Conservation (phyloP, 2,329 filamentous ascomycete species). For the Simplicillium sp. region DNA sequence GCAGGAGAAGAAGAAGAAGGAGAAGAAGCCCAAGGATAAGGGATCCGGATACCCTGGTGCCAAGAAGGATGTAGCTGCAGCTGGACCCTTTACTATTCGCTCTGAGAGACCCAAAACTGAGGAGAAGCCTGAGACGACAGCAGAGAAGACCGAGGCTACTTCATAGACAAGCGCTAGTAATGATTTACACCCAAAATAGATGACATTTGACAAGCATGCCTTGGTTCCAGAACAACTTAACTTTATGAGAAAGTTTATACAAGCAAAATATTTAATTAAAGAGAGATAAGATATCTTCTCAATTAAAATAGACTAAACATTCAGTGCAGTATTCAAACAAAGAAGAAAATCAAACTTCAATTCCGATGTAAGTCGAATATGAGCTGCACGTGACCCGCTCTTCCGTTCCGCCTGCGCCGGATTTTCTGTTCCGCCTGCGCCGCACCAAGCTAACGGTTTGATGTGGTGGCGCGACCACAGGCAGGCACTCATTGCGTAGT, state of each 20-base stretch:
- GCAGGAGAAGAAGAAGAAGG: constrained; percentile 70
- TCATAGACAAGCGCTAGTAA: background rate
- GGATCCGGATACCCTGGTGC: constrained; percentile 53
- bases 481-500: constrained; percentile 1
- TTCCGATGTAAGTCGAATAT: background rate
- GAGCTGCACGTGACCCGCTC: too few species aligned
- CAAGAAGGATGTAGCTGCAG: background rate
- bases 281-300: too few species aligned
- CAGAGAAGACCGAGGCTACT: background rate
- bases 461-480: constrained; percentile 4
- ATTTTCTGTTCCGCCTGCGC: background rate
- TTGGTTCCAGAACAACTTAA: background rate
- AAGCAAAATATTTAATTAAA: too few species aligned
- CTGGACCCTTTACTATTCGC: background rate
- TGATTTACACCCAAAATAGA: too few species aligned
- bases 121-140: background rate
- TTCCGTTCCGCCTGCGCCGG: background rate
- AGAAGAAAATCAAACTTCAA: background rate
- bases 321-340: too few species aligned
- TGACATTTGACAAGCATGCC: too few species aligned
- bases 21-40: constrained; percentile 70
- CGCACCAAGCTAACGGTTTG: background rate
- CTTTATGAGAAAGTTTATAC: too few species aligned
- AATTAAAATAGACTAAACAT: background rate
- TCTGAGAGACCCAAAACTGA: too few species aligned